phyloP scores from a whole-genome alignment of 1,284 basidiomycete species.

The Bjerkandera adusta region DNA sequence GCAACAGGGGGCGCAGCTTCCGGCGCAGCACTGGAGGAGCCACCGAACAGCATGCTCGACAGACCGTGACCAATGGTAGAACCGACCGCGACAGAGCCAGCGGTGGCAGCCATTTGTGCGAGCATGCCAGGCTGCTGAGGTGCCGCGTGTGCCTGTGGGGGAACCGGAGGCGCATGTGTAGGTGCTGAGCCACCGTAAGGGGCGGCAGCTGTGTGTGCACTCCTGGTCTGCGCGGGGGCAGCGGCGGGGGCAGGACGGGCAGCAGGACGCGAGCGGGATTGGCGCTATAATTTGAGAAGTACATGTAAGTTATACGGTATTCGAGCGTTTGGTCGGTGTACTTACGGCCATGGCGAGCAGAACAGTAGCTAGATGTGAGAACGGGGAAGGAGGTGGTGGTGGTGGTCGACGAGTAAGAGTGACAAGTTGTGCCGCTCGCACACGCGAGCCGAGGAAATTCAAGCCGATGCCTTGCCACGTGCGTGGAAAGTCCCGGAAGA shows the following conservation, averaged over 20 bases:
- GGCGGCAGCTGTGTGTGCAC: slow-evolving; percentile 38
- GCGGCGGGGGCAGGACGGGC: slow-evolving; percentile 40
- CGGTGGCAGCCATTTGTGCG: slow-evolving; percentile 85
- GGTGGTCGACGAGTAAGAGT: slow-evolving; percentile 24
- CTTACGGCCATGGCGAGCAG: slow-evolving; percentile 60
- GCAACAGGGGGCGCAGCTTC: slow-evolving; percentile 42
- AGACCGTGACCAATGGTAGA: slow-evolving; percentile 84
- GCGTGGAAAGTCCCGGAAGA: slow-evolving; percentile 16
- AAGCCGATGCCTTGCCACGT: slow-evolving; percentile 23
- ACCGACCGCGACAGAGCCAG: slow-evolving; percentile 83
- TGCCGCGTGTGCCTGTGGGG: slow-evolving; percentile 25
- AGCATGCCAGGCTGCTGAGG: slow-evolving; percentile 60
- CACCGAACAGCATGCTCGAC: slow-evolving; percentile 83
- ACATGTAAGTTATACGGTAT: slow-evolving; percentile 4
- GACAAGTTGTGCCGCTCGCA: slow-evolving; percentile 16
- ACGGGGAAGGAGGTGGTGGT: slow-evolving; percentile 16
- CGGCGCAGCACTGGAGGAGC: slow-evolving; percentile 37
- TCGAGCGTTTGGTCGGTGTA: slow-evolving; percentile 11
- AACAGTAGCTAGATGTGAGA: slow-evolving; percentile 6
- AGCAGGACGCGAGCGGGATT: slow-evolving; percentile 60
- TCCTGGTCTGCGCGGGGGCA: slow-evolving; percentile 40
- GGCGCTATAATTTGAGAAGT: slow-evolving; percentile 41
- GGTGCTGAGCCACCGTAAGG: slow-evolving; percentile 46
- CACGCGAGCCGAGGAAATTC: slow-evolving; percentile 22
- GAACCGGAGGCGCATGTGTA: slow-evolving; percentile 29